Evolutionary conservation across 306 rosid species (phyloP), one percentile per base, ranked within the genome.

Genomic region (Oxytropis ochrocephala): DNA sequence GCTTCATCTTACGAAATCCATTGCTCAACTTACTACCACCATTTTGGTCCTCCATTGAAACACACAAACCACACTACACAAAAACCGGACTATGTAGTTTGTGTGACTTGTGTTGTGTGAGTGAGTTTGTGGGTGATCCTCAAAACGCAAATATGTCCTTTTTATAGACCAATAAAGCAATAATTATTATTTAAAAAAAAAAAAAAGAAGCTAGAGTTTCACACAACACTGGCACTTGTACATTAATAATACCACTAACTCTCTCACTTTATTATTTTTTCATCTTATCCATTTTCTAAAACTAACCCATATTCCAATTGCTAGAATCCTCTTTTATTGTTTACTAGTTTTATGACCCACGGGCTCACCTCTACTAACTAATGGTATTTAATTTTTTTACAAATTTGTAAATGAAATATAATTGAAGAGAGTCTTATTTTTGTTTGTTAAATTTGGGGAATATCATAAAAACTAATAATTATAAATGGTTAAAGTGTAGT

Each of bases 271-370:
- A 51, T 10, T 24, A 41, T 55, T 70, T 24, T 62, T 55, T 70
- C 73, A 64, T 74, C 88, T 84, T 84, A 85, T 84, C 91, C 91
- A 80, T 74, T 79, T 57, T 72, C 36, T 11, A 17, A 80, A 63
- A 73, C 18, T 24, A 75, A 16, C 59, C 42, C 33, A 66, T 29
- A 17, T 72, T 72, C 70, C 48, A 8, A 32, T 74, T 64, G 63
- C 72, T 81, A 81, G 61, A 84, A 83, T 71, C 55, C 58, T 55
- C 82, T 51, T 58, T 38, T 60, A 29, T 69, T 54, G 67, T 62
- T 61, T 53, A n/a, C n/a, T n/a, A n/a, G n/a, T n/a, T n/a, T n/a
- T n/a, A n/a, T n/a, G n/a, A n/a, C n/a, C n/a, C n/a, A n/a, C n/a
- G n/a, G n/a, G n/a, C n/a, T n/a, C n/a, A n/a, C n/a, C n/a, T n/a